These are phyloP conservation scores for Fusarium torulosum DNA, from an alignment of 2,329 filamentous ascomycete species.

Conservation along the genomic window DNA sequence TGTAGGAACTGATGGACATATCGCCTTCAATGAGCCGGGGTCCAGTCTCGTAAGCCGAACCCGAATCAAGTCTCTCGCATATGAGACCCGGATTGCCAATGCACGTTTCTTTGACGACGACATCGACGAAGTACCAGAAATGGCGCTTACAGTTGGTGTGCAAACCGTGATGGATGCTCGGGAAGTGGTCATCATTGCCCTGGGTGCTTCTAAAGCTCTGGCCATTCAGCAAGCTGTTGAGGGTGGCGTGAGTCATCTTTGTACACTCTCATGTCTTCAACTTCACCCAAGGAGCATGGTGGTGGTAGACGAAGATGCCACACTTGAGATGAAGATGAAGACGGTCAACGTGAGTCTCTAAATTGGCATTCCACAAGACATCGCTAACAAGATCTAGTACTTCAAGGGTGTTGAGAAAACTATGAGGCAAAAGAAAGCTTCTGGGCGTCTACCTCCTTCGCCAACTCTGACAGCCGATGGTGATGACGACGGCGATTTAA, in stretches of 20 bases:
- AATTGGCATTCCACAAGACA: rapidly evolving
- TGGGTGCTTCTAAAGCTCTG: neutral
- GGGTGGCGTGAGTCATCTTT: constrained; percentile 19
- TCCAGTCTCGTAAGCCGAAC: no score
- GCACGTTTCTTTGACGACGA: constrained; percentile 15
- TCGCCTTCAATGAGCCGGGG: no score
- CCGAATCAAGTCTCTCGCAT: no score
- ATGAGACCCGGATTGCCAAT: constrained; percentile 12
- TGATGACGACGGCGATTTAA: constrained; percentile 3
- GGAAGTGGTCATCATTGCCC: constrained; percentile 16
- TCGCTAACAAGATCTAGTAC: neutral
- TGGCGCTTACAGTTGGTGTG: constrained; percentile 17
- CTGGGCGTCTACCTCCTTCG: neutral
- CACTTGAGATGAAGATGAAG: constrained; percentile 18
- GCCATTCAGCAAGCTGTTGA: constrained; percentile 15
- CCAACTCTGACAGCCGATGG: constrained; percentile 6
- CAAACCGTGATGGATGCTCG: constrained; percentile 28
- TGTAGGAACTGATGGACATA: no score
- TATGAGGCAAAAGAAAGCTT: constrained; percentile 1
- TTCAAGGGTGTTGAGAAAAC: constrained; percentile 16
- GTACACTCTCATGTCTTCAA: constrained; percentile 12
- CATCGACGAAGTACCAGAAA: constrained; percentile 6
- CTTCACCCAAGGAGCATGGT: constrained; percentile 20
- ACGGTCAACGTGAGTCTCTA: constrained; percentile 4
- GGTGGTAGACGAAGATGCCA: constrained; percentile 11